Evolutionary conservation across 805 yeast species (phyloP), one percentile per base, ranked within the genome.

Genomic region (Lipomyces yamanashiensis): DNA sequence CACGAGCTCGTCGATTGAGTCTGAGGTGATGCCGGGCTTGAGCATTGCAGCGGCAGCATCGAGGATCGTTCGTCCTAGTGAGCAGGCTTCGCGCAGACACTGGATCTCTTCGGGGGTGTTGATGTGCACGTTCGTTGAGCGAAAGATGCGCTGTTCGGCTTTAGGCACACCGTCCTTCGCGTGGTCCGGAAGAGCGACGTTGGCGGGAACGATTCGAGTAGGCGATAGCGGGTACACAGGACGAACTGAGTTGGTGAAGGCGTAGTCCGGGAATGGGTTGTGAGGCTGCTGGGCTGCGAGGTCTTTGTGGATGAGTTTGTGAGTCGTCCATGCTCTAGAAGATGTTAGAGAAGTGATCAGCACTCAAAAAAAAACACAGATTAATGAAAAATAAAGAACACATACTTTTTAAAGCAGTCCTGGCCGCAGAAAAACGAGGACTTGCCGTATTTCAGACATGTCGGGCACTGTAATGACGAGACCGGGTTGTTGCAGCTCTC

Each of bases 21-120:
- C 98, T 34, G 99, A 92, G 57, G 98, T 93, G 63, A 91, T 79
- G 51, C 99, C 99, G 0, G 96, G 96, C 67, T 80, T 84, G 47
- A 91, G 81, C 34, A 89, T 87, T 2, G 90, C 87, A 7, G 93
- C 99, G 8, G 95, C 96, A 10, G 82, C 79, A 76, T 95, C 99
- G 65, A 92, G 78, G n/a, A 95, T 85, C 74, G 92, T 97, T 74
- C 99, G 84, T 17, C 92, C 95, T 15, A 87, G 77, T 59, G 80
- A 80, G 64, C 89, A 87, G n/a, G 88, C 95, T 67, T 84, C 83
- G 70, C 93, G 85, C 77, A 92, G 85, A 70, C 83, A 86, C 66
- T 81, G 87, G 71, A 91, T 84, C 65, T 89, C 92, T 40, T 86
- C 88, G n/a, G 82, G 85, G 36, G 80, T 78, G 71, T 87, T 81